phyloP scores from a whole-genome alignment of 2,329 filamentous ascomycete genomes.

The Lachnellula cervina region DNA sequence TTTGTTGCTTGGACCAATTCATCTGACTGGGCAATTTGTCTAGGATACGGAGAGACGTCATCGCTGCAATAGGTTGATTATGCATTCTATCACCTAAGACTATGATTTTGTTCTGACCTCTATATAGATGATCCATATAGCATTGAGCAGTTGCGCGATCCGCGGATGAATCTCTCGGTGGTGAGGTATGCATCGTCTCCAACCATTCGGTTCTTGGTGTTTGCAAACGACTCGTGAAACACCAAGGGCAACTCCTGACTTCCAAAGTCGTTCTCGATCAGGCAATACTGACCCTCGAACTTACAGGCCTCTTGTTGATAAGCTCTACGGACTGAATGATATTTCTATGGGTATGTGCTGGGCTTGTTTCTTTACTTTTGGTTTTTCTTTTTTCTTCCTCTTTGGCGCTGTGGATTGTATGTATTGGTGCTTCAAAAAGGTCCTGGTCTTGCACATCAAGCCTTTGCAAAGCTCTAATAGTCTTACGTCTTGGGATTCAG shows the following conservation, averaged over 20 bases:
- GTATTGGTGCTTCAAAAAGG: no score
- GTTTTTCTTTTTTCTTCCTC: neutral
- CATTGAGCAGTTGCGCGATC: conserved; percentile 71
- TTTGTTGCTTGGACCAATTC: neutral
- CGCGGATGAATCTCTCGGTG: conserved; percentile 69
- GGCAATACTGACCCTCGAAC: no score
- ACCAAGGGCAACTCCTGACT: no score
- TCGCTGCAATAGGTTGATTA: conserved; percentile 60
- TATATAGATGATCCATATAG: conserved; percentile 57
- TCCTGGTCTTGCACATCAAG: no score
- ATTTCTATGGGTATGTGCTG: conserved; percentile 62
- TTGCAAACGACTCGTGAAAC: no score
- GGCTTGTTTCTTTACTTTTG: neutral
- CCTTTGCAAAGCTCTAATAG: neutral
- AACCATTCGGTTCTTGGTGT: no score
- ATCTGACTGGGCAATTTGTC: neutral
- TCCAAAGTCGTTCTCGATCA: no score
- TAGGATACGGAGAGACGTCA: conserved; percentile 56
- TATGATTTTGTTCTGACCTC: neutral
- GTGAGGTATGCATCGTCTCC: conserved; percentile 36
- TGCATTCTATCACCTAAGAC: conserved; percentile 33
- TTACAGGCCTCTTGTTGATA: conserved; percentile 70
- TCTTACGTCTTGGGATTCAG: neutral
- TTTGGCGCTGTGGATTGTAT: neutral
- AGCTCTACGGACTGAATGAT: conserved; percentile 73